A percentile compares a stretch with the other conserved stretches of the same genome.
These are phyloP conservation scores for Cadophora malorum DNA, from an alignment of 2,329 filamentous ascomycete genomes.

Conservation along the genomic window DNA sequence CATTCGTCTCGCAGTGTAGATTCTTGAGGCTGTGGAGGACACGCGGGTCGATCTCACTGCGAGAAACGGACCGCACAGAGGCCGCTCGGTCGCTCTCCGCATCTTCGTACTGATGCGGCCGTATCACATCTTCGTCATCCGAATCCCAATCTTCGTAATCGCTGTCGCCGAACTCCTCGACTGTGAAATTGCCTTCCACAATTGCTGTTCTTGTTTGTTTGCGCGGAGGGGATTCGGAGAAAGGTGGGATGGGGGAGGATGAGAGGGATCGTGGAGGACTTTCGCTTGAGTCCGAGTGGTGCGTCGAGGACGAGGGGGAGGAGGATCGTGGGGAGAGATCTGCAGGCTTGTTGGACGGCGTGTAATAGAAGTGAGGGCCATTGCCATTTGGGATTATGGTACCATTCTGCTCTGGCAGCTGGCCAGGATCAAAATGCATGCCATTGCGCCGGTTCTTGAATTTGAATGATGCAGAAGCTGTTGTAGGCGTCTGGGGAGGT, in stretches of 20 bases:
- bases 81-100: conserved; percentile 41
- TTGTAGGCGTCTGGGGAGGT: conserved; percentile 55
- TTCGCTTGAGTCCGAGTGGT: conserved; percentile 36
- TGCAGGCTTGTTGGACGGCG: conserved; percentile 45
- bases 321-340: conserved; percentile 51
- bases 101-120: conserved; percentile 45
- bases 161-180: conserved; percentile 42
- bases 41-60: conserved; percentile 36
- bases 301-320: conserved; percentile 44
- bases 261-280: conserved; percentile 42
- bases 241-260: conserved; percentile 33
- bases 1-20: conserved; percentile 35
- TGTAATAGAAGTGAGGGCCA: conserved; percentile 46
- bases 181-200: conserved; percentile 41
- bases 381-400: conserved; percentile 51
- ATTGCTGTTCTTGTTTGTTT: conserved; percentile 29
- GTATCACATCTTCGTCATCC: conserved; percentile 40
- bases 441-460: conserved; percentile 42
- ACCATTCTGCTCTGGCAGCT: conserved; percentile 46
- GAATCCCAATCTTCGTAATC: conserved; percentile 42
- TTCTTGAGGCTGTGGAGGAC: conserved; percentile 34
- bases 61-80: conserved; percentile 31
- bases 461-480: conserved; percentile 41
- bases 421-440: conserved; percentile 36
- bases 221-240: conserved; percentile 29